These are phyloP conservation scores for Samsoniella hepiali DNA, from an alignment of 2,329 filamentous ascomycete species.

Conservation along the genomic window DNA sequence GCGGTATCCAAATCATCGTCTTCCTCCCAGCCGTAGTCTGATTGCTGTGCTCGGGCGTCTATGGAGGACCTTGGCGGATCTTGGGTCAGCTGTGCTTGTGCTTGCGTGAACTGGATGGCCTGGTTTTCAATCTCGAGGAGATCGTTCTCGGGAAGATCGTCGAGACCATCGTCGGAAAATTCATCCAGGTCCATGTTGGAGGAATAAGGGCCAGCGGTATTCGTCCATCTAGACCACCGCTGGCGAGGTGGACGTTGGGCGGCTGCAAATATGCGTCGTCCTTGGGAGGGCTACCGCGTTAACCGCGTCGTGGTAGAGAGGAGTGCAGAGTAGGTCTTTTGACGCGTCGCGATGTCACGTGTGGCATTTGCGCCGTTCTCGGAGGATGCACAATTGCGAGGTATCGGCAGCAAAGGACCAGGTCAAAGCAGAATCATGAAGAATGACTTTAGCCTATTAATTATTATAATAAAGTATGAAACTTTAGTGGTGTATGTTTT, in stretches of 20 bases:
- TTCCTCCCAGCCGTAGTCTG: slow-evolving; percentile 46
- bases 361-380: slow-evolving; percentile 14
- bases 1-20: slow-evolving; percentile 58
- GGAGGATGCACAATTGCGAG: not conserved
- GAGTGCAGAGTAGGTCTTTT: not conserved
- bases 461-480: too few relatives aligned
- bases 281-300: not conserved
- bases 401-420: too few relatives aligned
- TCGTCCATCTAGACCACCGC: not conserved
- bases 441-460: not conserved
- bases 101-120: slow-evolving; percentile 60
- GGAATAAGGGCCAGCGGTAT: not conserved
- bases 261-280: not conserved
- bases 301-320: not conserved
- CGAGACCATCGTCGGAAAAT: slow-evolving; percentile 62
- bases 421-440: too few relatives aligned
- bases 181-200: slow-evolving; percentile 47
- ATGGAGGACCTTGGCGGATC: slow-evolving; percentile 25
- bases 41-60: slow-evolving; percentile 28
- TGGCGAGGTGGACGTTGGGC: not conserved
- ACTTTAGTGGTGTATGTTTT: too few relatives aligned
- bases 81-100: slow-evolving; percentile 32
- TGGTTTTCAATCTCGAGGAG: slow-evolving; percentile 62
- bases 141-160: slow-evolving; percentile 55
- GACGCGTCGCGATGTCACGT: slow-evolving; percentile 28